These are phyloP conservation scores for Inonotus obliquus DNA, from an alignment of 1,284 basidiomycete genomes.

Conservation along the genomic window DNA sequence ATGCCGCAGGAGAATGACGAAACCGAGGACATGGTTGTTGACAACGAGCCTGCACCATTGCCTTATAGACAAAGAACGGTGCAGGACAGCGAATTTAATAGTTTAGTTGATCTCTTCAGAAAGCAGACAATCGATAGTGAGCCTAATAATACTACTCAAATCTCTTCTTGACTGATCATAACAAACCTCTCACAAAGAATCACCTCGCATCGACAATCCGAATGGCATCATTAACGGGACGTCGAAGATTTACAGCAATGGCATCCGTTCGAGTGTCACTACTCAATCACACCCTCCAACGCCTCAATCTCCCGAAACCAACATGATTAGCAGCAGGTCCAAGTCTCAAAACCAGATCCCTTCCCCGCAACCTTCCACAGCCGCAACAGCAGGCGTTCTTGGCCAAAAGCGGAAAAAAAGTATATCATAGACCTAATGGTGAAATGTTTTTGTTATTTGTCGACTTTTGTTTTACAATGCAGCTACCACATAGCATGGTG, in stretches of 20 bases:
- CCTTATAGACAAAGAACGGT: conserved; percentile 33
- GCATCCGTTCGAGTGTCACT: conserved; percentile 7
- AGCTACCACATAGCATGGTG: conserved; percentile 11
- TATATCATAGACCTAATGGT: conserved; percentile 22
- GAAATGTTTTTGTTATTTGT: conserved; percentile 10
- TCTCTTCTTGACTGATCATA: neutral
- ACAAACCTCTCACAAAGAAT: neutral
- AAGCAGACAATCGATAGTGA: conserved; percentile 42
- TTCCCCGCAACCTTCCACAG: conserved; percentile 16
- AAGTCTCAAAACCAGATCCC: neutral
- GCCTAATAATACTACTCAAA: neutral
- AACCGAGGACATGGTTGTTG: conserved; percentile 24
- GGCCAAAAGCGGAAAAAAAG: conserved; percentile 38
- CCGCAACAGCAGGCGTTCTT: conserved; percentile 25
- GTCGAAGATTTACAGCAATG: conserved; percentile 22
- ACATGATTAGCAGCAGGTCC: neutral
- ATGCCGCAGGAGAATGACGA: conserved; percentile 33
- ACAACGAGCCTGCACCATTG: neutral
- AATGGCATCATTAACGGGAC: conserved; percentile 22
- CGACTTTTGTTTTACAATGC: conserved; percentile 5
- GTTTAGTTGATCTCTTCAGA: conserved; percentile 47
- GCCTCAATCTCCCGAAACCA: neutral
- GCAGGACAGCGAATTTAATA: conserved; percentile 41
- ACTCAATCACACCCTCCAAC: neutral
- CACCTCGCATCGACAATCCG: conserved; percentile 25